These are phyloP conservation scores for Pseudogymnoascus sp. DNA, from an alignment of 2,329 filamentous ascomycete species.

Conservation along the genomic window DNA sequence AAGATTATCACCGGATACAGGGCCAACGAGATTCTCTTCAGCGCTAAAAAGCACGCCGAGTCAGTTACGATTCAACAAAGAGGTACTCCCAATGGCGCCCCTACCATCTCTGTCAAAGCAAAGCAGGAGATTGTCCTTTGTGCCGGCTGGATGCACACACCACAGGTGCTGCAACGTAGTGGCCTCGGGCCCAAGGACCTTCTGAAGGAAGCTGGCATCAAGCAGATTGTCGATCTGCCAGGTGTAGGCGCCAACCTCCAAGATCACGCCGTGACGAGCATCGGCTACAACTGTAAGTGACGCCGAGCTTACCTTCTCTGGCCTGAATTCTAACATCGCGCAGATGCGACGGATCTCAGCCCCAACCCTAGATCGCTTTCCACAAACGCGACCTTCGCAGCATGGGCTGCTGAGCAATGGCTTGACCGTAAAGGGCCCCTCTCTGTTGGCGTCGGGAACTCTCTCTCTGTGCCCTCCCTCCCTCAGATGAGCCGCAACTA, in stretches of 20 bases:
- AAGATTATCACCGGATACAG: constrained; percentile 14
- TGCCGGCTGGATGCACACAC: constrained; percentile 26
- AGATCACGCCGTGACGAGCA: constrained; percentile 24
- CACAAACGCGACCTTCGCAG: constrained; percentile 28
- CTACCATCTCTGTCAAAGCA: constrained; percentile 16
- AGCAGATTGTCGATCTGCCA: constrained; percentile 31
- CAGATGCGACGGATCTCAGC: constrained; percentile 8
- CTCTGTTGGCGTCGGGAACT: constrained; percentile 28
- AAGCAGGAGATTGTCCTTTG: constrained; percentile 31
- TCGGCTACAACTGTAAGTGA: constrained; percentile 11
- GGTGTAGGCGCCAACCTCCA: constrained; percentile 35
- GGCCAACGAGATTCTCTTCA: constrained; percentile 24
- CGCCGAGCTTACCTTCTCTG: background rate
- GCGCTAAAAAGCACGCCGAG: constrained; percentile 22
- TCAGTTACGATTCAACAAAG: constrained; percentile 11
- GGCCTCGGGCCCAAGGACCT: constrained; percentile 26
- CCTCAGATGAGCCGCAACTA: constrained; percentile 22
- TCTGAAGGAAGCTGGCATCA: constrained; percentile 28
- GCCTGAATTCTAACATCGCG: background rate
- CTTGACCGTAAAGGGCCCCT: constrained; percentile 30
- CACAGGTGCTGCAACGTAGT: constrained; percentile 19
- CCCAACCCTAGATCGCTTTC: constrained; percentile 20
- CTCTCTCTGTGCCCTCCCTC: constrained; percentile 26
- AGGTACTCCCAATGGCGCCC: background rate
- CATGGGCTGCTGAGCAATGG: constrained; percentile 28